phyloP scores from a whole-genome alignment of 2,329 filamentous ascomycete species.

The Huntiella bhutanensis region DNA sequence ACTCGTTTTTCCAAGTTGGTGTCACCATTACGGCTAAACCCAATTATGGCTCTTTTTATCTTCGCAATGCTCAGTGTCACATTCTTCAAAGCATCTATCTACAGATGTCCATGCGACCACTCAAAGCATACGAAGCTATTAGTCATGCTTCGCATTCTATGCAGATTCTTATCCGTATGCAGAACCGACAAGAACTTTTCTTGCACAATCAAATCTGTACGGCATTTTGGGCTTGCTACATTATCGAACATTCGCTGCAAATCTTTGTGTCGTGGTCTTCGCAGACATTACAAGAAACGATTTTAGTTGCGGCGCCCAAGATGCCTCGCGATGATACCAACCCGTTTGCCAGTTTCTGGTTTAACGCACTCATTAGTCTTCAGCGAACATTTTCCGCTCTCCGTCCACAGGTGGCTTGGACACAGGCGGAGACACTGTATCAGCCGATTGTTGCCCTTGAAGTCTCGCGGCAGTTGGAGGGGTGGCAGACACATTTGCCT shows the following conservation, averaged over 20 bases:
- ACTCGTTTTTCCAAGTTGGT: constrained; percentile 12
- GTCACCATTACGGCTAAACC: not conserved
- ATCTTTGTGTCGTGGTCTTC: constrained; percentile 13
- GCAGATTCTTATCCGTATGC: constrained; percentile 8
- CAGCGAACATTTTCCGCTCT: constrained; percentile 13
- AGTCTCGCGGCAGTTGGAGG: constrained; percentile 11
- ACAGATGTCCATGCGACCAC: constrained; percentile 12
- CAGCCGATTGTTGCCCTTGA: constrained; percentile 13
- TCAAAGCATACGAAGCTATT: constrained; percentile 13
- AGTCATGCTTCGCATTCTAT: constrained; percentile 8
- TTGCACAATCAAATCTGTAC: constrained; percentile 12
- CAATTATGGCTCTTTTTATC: not conserved
- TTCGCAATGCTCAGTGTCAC: constrained; percentile 11
- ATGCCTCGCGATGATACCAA: not conserved
- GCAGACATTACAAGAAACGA: constrained; percentile 11
- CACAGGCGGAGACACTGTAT: constrained; percentile 12
- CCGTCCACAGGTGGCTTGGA: constrained; percentile 11
- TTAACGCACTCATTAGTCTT: constrained; percentile 13
- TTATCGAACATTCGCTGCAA: constrained; percentile 14
- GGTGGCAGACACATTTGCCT: constrained; percentile 13
- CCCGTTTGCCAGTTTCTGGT: constrained; percentile 13
- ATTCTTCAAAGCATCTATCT: constrained; percentile 13
- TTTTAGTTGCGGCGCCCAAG: not conserved
- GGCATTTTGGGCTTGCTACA: constrained; percentile 15
- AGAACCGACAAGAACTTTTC: constrained; percentile 1